Evolutionary conservation across 2,329 filamentous ascomycete genomes (phyloP).

Genomic region (Aspergillus eucalypticola): DNA sequence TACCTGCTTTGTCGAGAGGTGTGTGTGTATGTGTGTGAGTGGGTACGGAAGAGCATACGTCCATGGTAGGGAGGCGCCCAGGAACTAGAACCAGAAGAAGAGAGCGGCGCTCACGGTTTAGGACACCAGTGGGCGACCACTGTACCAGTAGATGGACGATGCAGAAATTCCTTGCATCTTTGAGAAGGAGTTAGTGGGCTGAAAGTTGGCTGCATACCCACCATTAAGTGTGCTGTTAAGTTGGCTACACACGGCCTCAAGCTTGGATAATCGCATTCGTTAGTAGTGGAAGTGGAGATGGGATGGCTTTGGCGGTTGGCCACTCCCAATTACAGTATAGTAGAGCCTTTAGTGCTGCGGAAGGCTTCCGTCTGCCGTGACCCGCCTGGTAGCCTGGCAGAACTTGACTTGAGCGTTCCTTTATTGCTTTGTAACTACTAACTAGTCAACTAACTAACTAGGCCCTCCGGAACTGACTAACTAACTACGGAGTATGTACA

Average conservation of each 20-base stretch:
- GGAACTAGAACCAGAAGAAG: background rate
- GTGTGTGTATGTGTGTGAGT: background rate
- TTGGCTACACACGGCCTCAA: background rate
- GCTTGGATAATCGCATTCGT: background rate
- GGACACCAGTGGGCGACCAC: background rate
- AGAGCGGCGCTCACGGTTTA: background rate
- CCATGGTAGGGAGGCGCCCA: background rate
- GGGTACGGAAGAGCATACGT: background rate
- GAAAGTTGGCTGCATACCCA: background rate
- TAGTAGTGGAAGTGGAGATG: background rate
- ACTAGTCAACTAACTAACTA: background rate
- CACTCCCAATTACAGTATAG: no score
- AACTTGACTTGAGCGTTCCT: background rate
- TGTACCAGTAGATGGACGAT: background rate
- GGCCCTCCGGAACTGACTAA: background rate
- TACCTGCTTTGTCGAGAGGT: background rate
- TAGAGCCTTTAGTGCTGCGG: background rate
- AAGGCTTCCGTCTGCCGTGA: slow-evolving; percentile 8
- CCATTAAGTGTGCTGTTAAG: background rate
- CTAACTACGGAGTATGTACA: background rate
- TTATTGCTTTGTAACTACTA: no score
- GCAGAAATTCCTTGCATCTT: background rate
- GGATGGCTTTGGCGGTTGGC: background rate
- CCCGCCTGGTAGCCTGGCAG: background rate
- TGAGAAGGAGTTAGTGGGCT: background rate